Percentiles rank a stretch among this genome's conserved stretches.
phyloP scores from a whole-genome alignment of 108 stramenopile genomes.

The Tribonema minus region DNA sequence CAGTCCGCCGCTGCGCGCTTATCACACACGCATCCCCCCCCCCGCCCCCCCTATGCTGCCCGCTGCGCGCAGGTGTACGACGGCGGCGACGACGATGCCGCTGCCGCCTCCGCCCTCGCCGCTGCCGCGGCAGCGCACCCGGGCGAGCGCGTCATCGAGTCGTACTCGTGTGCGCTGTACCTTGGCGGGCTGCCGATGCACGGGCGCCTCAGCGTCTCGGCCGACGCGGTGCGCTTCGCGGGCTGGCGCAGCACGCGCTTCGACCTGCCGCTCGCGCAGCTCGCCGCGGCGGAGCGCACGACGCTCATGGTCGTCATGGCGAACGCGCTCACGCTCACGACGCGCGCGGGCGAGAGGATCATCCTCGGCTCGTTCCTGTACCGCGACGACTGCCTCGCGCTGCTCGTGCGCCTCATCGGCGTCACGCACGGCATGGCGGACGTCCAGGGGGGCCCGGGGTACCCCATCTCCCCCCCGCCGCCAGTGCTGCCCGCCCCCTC shows the following conservation, averaged over 20 bases:
- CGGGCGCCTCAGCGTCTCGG: constrained; percentile 11
- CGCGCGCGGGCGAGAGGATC: constrained; percentile 26
- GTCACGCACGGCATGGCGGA: too few species aligned
- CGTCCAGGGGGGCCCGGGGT: neutral
- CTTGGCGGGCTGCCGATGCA: constrained; percentile 22
- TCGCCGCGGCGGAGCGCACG: constrained; percentile 4
- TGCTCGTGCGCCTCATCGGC: constrained; percentile 11
- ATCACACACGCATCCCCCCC: too few species aligned
- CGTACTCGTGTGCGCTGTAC: constrained; percentile 22
- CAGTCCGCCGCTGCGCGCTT: too few species aligned
- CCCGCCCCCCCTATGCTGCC: too few species aligned
- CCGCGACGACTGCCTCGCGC: constrained; percentile 32
- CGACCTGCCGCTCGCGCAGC: neutral
- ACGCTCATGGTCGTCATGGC: constrained; percentile 1
- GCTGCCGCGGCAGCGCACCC: too few species aligned
- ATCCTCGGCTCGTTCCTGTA: constrained; percentile 33
- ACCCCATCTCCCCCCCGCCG: neutral
- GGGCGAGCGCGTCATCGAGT: constrained; percentile 18
- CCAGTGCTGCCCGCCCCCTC: neutral
- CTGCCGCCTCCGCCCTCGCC: too few species aligned
- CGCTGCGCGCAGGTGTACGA: too few species aligned
- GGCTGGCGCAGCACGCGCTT: neutral
- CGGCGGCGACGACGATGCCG: too few species aligned
- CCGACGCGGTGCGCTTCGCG: constrained; percentile 1
- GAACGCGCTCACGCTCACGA: constrained; percentile 16